These are phyloP conservation scores for Fraxinus velutina DNA, from an alignment of 305 asterid species.

Conservation along the genomic window DNA sequence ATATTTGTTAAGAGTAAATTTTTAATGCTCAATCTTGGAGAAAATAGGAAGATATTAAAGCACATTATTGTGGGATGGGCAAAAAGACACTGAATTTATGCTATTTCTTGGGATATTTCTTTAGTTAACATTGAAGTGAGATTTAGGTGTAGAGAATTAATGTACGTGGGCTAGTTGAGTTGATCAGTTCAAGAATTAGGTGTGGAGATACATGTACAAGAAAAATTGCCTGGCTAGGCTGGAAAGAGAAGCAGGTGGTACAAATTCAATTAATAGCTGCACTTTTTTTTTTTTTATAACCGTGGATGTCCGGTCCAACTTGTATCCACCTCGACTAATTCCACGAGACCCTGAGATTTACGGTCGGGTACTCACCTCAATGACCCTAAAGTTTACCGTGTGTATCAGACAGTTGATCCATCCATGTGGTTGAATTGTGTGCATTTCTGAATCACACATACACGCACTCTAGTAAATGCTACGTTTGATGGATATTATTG, in stretches of 20 bases:
- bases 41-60: conserved; percentile 29
- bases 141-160: conserved; percentile 22
- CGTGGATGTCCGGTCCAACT: no score
- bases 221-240: conserved; percentile 46
- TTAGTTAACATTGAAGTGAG: conserved; percentile 21
- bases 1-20: conserved; percentile 24
- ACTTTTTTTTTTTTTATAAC: background rate
- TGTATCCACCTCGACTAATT: no score
- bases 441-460: background rate
- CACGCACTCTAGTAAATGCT: background rate
- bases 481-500: no score
- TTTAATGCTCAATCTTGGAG: conserved; percentile 17
- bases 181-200: background rate
- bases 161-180: background rate
- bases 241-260: conserved; percentile 38
- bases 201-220: conserved; percentile 6
- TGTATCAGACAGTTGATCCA: background rate
- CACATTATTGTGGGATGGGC: conserved; percentile 28
- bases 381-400: background rate
- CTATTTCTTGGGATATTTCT: conserved; percentile 11
- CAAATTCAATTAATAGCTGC: conserved; percentile 19
- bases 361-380: no score
- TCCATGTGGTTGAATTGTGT: conserved; percentile 29
- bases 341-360: no score
- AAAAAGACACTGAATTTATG: conserved; percentile 15